Conservation (phyloP, 1,139 yeast genomes). For the Nadsonia starkeyi-henricii region DNA sequence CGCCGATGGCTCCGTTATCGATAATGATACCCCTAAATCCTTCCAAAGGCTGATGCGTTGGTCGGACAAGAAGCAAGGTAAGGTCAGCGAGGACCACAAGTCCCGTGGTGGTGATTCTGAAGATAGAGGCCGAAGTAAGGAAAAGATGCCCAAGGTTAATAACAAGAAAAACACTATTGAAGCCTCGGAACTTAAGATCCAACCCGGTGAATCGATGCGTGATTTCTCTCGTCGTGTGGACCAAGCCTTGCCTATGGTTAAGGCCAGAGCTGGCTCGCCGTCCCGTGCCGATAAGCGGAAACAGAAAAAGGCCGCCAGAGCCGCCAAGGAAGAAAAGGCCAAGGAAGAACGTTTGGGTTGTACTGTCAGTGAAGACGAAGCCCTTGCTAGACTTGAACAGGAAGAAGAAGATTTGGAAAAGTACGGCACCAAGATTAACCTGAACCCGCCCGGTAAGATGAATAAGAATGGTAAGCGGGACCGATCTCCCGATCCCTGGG, state of each 20-base stretch:
- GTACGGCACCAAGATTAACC: slow-evolving; percentile 16
- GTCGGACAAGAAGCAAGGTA: slow-evolving; percentile 11
- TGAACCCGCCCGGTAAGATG: slow-evolving; percentile 8
- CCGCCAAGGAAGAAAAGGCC: slow-evolving; percentile 14
- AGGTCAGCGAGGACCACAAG: slow-evolving; percentile 1
- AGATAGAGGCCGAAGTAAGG: slow-evolving; percentile 2
- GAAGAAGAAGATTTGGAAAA: slow-evolving; percentile 12
- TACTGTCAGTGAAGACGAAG: slow-evolving; percentile 1
- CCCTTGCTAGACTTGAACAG: slow-evolving; percentile 6
- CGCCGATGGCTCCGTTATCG: slow-evolving; percentile 10
- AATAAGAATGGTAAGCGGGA: slow-evolving; percentile 17
- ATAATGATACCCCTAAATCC: slow-evolving; percentile 22
- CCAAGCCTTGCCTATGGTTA: slow-evolving; percentile 26
- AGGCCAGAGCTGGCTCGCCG: slow-evolving; percentile 20
- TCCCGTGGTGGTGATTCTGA: slow-evolving; percentile 2
- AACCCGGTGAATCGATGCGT: slow-evolving; percentile 23
- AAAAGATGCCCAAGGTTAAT: slow-evolving; percentile 4
- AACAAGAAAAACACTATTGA: slow-evolving; percentile 5
- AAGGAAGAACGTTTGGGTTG: slow-evolving; percentile 10
- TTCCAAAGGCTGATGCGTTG: slow-evolving; percentile 19
- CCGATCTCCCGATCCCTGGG: slow-evolving; percentile 29
- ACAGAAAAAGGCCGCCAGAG: slow-evolving; percentile 7
- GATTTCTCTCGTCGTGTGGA: slow-evolving; percentile 27
- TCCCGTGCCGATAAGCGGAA: slow-evolving; percentile 16
- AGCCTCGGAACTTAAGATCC: slow-evolving; percentile 13